Base-by-base conservation (phyloP, 1,139 yeast species). In the Blastobotrys petasosporus region DNA sequence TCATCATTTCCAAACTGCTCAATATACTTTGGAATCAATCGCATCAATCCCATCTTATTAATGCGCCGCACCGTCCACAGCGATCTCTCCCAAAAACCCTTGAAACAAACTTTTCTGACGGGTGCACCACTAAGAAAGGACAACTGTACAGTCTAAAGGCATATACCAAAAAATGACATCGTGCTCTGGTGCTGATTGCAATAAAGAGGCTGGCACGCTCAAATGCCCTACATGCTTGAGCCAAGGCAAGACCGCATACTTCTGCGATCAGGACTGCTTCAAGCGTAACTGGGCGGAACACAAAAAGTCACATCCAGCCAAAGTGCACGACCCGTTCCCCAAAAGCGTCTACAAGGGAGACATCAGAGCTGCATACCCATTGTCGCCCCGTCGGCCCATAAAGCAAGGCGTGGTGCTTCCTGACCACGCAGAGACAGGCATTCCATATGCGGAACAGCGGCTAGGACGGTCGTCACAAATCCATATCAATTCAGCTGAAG, bases 181-280 rank as follows among this genome's bases (percentile, higher is more conserved):
- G 35, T 56, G 60, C 44, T 39, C 54, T 28, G 56, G 58, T 25
- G 32, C n/a, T 28, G 85, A 79, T 54, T 92, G 99, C 69, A 94
- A 94, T 31, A 87, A 87, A 37, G 87, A 95, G 10, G 74, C 75
- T 2, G 83, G 94, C 34, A 69, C 75, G 36, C 71, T 92, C 55
- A 88, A 88, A 62, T 92, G 99, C 64, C 99, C 99, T 0, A 73
- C 90, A 11, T 92, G 99, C 66, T 68, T 92, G 52, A 90, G 92
- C 62, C 75, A 74, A 51, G 86, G 80, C 16, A 59, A 76, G 39
- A 70, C 74, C 39, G 72, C 77, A 46, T 75, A 75, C 20, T 92
- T 90, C 67, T 94, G 99, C 68, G 75, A 82, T 61, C 96, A 92
- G 59, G 69, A 68, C 1, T 92, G 99, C 66, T 94, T 86, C 72